phyloP scores from a whole-genome alignment of 2,329 filamentous ascomycete species.

The Verticillium isaacii region DNA sequence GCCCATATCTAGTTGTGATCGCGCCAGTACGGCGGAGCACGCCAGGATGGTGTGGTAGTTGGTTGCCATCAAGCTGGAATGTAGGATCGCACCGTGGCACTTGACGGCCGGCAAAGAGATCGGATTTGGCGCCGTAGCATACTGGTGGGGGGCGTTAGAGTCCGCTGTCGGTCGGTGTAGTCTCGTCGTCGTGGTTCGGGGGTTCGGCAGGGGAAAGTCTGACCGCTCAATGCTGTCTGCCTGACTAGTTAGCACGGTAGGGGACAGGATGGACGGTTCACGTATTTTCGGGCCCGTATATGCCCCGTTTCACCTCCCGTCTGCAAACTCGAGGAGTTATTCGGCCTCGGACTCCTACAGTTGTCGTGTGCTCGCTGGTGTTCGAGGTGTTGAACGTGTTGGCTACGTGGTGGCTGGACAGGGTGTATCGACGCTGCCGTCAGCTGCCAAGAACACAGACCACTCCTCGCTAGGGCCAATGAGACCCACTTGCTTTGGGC shows the following conservation, averaged over 20 bases:
- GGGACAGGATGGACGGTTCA: neutral
- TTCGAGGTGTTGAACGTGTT: neutral
- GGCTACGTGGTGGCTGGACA: neutral
- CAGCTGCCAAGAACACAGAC: neutral
- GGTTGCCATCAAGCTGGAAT: no score
- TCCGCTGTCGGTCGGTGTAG: neutral
- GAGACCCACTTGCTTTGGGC: neutral
- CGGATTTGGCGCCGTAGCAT: no score
- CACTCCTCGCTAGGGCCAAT: neutral
- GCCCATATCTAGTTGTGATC: no score
- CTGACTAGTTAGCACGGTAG: neutral
- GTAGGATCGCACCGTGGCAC: no score
- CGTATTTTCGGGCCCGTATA: neutral
- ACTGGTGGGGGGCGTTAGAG: neutral
- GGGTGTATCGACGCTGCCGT: neutral
- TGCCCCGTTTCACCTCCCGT: neutral
- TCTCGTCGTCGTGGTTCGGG: neutral
- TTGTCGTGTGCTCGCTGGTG: neutral
- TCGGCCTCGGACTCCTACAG: neutral
- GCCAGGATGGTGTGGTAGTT: no score
- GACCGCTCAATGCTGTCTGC: neutral
- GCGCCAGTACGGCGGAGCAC: no score
- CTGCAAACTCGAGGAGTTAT: neutral
- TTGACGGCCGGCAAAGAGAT: no score
- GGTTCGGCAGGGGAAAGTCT: neutral